These are phyloP conservation scores for Carnegiea gigantea DNA, from an alignment of 179 eudicot genomes.

Conservation along the genomic window DNA sequence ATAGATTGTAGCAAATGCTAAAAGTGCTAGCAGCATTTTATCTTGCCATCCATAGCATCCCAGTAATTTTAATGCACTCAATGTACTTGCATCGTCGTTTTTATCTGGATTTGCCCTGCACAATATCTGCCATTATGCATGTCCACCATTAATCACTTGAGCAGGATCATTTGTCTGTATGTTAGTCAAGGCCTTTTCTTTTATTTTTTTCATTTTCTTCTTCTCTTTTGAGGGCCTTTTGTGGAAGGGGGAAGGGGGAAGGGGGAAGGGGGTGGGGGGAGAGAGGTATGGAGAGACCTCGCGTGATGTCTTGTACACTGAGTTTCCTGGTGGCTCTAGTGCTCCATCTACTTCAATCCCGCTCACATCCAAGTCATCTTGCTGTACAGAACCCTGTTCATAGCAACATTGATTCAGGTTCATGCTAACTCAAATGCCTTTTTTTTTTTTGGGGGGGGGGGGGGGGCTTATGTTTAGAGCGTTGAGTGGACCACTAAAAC, in stretches of 20 bases:
- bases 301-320: constrained; percentile 42
- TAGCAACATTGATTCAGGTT: not conserved
- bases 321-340: constrained; percentile 39
- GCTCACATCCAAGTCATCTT: constrained; percentile 24
- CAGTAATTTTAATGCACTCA: constrained; percentile 46
- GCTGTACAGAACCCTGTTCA: constrained; percentile 39
- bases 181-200: not conserved
- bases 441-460: too few relatives aligned
- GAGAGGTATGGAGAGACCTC: constrained; percentile 35
- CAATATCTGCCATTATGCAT: constrained; percentile 47
- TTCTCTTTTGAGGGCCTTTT: not conserved
- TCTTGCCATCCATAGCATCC: constrained; percentile 64
- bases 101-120: constrained; percentile 32
- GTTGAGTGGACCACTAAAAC: not conserved
- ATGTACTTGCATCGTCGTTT: constrained; percentile 41
- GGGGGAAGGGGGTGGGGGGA: not conserved
- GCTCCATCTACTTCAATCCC: constrained; percentile 33
- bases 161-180: not conserved
- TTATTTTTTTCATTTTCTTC: not conserved
- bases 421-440: not conserved
- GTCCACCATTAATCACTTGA: not conserved
- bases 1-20: constrained; percentile 51
- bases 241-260: not conserved
- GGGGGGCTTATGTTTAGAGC: not conserved
- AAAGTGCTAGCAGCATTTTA: constrained; percentile 52